These are phyloP conservation scores for Trichoderma sp. DNA, from an alignment of 2,329 filamentous ascomycete genomes.

Conservation along the genomic window DNA sequence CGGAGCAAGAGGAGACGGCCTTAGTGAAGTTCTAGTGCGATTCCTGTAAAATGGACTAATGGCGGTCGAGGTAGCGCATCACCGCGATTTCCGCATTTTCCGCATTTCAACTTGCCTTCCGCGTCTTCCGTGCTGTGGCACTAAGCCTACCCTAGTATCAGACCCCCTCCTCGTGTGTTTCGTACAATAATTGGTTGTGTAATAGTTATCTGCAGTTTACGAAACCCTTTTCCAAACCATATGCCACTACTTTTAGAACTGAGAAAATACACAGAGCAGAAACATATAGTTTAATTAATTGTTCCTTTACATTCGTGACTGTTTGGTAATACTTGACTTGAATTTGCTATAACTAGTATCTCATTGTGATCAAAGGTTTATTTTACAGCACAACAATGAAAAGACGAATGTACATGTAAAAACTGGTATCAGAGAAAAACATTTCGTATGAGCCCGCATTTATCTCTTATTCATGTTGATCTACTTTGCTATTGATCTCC, in stretches of 20 bases:
- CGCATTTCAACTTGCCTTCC: neutral
- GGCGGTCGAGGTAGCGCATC: neutral
- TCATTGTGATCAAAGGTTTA: no score
- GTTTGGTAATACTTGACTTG: no score
- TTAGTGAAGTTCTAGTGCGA: neutral
- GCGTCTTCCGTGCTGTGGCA: neutral
- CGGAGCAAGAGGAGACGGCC: neutral
- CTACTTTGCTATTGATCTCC: neutral
- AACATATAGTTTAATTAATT: neutral
- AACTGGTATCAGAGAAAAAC: neutral
- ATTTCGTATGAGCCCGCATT: neutral
- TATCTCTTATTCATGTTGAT: neutral
- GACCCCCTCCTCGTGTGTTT: neutral
- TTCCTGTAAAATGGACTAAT: neutral
- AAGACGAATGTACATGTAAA: neutral
- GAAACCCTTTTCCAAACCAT: neutral
- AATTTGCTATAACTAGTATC: fast-evolving
- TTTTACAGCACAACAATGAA: no score
- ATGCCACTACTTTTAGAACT: neutral
- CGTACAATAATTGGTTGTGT: neutral
- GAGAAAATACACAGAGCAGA: neutral
- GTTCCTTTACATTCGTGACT: no score
- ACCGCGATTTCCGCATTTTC: neutral
- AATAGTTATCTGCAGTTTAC: neutral
- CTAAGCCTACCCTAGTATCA: neutral